Evolutionary conservation across 2,329 filamentous ascomycete genomes (phyloP), one percentile per base, ranked within the genome.

Genomic region (Botryotinia convoluta): DNA sequence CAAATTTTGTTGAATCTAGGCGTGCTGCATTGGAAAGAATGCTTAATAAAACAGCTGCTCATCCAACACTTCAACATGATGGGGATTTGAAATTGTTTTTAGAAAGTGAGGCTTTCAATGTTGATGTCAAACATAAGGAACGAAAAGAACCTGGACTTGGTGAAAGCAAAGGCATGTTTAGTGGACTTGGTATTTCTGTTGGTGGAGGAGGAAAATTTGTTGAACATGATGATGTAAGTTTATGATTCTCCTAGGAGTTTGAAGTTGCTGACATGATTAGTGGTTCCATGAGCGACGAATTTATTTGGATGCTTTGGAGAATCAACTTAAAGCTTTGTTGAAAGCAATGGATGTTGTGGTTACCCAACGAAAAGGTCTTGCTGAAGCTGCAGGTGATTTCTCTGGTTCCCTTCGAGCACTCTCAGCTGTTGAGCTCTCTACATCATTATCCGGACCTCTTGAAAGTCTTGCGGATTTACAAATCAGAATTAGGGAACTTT

Each of bases 241-340:
- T 57, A 51, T 48, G 32, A 12, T 8, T 72, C 45, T 69, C n/a
- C 32, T 48, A 12, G 3, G n/a, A 12, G 60, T 44, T 4, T 63
- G 26, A 1, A 60, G 29, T 69, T 69, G 63, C 78, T 82, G 76
- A 82, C 54, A 70, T 71, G 22, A 22, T 42, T 74, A 94, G 92
- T 99, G 95, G 96, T 99, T 99, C 84, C 95, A 99, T 79, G 96
- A 99, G 78, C 94, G 96, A 75, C 93, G 92, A 79, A 89, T 98
- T 72, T 99, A 99, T 80, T 88, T 99, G 18, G 96, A 99, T 81
- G 95, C 95, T 7, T 87, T 98, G 54, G 95, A 98, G 81, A 94
- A 90, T 78, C 95, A 98, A 82, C 87, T 98, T 74, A 97, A 95
- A 82, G 91, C 93, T 16, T 86, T 98, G 26, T 87, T 98, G 79